Conservation (phyloP, 257 asterid genomes). For the Nicotiana otophora region DNA sequence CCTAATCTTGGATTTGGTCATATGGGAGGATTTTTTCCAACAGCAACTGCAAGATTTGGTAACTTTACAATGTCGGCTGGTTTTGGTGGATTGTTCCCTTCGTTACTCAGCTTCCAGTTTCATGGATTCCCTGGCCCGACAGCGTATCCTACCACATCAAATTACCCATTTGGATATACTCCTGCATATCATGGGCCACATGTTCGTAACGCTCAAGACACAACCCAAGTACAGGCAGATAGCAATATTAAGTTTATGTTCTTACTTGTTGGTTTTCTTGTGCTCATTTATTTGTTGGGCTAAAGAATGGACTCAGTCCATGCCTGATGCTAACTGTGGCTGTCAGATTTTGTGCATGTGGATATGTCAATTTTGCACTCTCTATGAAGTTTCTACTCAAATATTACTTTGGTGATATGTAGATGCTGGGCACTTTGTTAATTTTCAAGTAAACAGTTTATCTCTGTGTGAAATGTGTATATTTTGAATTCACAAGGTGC, state of each 20-base stretch:
- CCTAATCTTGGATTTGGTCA: conserved; percentile 53
- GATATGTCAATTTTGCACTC: not conserved
- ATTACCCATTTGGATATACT: not conserved
- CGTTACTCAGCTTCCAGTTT: conserved; percentile 59
- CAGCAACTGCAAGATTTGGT: conserved; percentile 60
- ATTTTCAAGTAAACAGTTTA: not conserved
- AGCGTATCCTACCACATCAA: conserved; percentile 26
- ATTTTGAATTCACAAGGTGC: not conserved
- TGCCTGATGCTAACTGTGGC: not conserved
- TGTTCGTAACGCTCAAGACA: conserved; percentile 30
- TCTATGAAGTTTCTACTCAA: not conserved
- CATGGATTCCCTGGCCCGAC: conserved; percentile 66
- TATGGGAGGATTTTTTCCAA: conserved; percentile 38
- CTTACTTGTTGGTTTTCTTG: conserved; percentile 13
- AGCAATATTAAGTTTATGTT: conserved; percentile 10
- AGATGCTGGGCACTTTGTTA: not conserved
- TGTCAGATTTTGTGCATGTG: conserved; percentile 6
- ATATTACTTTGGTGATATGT: not conserved
- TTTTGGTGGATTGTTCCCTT: conserved; percentile 53
- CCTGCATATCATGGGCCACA: conserved; percentile 4
- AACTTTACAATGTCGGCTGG: conserved; percentile 55
- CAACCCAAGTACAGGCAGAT: not conserved
- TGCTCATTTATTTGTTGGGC: conserved; percentile 10
- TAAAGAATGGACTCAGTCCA: not conserved
- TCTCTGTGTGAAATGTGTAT: not conserved